Percentiles rank a stretch among this genome's conserved stretches.
Evolutionary conservation across 2,329 filamentous ascomycete genomes (phyloP).

Genomic region (Diaporthe australafricana): DNA sequence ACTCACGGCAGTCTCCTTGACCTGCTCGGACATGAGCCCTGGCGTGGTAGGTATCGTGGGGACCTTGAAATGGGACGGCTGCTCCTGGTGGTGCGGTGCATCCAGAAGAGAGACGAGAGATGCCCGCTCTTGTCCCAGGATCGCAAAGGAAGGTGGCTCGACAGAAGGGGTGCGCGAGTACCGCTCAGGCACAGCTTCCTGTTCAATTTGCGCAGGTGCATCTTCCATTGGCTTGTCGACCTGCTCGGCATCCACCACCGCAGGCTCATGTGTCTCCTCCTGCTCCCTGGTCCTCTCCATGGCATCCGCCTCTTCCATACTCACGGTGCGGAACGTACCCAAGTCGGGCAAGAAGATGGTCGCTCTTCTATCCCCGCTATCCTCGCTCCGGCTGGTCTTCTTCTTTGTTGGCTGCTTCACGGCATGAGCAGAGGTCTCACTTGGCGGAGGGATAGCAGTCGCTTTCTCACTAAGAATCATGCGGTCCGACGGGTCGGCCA

Average conservation of each 20-base stretch:
- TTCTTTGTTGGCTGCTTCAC: conserved; percentile 46
- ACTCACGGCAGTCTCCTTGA: conserved; percentile 36
- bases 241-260: conserved; percentile 39
- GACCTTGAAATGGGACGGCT: conserved; percentile 52
- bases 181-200: conserved; percentile 38
- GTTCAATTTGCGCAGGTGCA: conserved; percentile 16
- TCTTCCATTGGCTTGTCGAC: conserved; percentile 39
- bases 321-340: conserved; percentile 72
- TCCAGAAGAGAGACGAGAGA: conserved; percentile 73
- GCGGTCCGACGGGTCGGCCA: conserved; percentile 56
- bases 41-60: conserved; percentile 57
- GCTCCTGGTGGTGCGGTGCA: conserved; percentile 59
- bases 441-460: conserved; percentile 42
- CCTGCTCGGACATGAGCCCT: conserved; percentile 43
- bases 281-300: conserved; percentile 49
- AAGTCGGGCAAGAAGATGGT: conserved; percentile 70
- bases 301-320: conserved; percentile 62
- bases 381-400: conserved; percentile 47
- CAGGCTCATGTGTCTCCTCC: conserved; percentile 42
- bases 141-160: conserved; percentile 70
- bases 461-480: conserved; percentile 54
- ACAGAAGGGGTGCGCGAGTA: conserved; percentile 72
- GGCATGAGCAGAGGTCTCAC: conserved; percentile 44
- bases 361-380: conserved; percentile 40
- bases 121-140: conserved; percentile 63